Evolutionary conservation across 768 basidiomycete species (phyloP), one percentile per base, ranked within the genome.

Genomic region (Rossbeevera mucosa): DNA sequence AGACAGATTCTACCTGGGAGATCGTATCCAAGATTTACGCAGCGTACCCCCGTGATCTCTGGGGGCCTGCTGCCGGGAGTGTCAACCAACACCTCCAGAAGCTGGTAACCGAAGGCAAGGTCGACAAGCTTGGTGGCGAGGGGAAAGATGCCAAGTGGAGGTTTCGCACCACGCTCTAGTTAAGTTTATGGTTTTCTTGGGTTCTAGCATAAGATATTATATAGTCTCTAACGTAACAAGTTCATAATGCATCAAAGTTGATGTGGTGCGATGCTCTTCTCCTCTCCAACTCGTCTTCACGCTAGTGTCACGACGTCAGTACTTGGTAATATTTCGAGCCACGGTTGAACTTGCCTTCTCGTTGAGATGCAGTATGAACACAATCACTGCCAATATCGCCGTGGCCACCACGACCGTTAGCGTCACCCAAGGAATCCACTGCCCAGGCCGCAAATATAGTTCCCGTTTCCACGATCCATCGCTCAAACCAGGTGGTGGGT

Each of bases 371-470:
- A 99, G 66, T 42, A 91, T 81, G 30, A 94, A 78, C 36, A 95
- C 91, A 48, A 95, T 89, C 8, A 83, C 72, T 1, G 87, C 92
- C 41, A 99, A 71, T 41, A 91, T 62, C 9, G 80, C 62, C 47
- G 86, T 91, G 12, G 86, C 82, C 3, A 78, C 82, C 7, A 95
- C 72, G 0, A 95, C 86, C 0, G 89, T 91, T 36, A 91, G 71
- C n/a, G 88, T 94, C 13, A 99, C 96, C 91, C 88, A 94, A 2
- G 93, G 92, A 55, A 97, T 93, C 94, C 94, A 99, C 62, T 91
- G 88, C 16, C 96, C 96, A 3, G 96, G 96, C 26, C 93, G 74
- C 59, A 99, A 72, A 66, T 91, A 99, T 55, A 98, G 71, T 71
- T 95, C 88, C 47, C 85, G 81, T 62, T 82, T 88, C 96, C 96